A percentile compares a stretch with the other conserved stretches of the same genome.
phyloP scores from a whole-genome alignment of 2,329 filamentous ascomycete genomes.

The Fusarium sp. region DNA sequence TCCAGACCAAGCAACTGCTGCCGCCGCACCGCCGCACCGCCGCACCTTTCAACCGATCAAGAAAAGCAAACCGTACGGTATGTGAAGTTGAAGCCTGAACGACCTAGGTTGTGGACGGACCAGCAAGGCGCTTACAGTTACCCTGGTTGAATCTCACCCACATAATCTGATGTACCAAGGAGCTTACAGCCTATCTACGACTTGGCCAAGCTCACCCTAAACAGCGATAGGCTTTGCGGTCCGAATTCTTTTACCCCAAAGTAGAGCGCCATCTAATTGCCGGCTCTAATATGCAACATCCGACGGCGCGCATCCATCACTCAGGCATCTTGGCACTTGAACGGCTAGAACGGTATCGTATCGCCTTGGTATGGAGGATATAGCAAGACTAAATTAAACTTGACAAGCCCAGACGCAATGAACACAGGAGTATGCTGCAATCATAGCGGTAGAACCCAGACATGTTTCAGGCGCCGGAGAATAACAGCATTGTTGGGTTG shows the following conservation, averaged over 20 bases:
- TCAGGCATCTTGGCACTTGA: constrained; percentile 5
- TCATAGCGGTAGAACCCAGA: constrained; percentile 21
- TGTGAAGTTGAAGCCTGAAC: constrained; percentile 28
- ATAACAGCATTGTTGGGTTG: constrained; percentile 21
- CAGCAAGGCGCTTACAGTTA: not conserved
- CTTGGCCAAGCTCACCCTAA: not conserved
- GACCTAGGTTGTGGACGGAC: constrained; percentile 15
- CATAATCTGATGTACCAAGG: too few relatives aligned
- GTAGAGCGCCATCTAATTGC: constrained; percentile 3
- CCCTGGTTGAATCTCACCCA: not conserved
- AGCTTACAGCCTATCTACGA: not conserved
- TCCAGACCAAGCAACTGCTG: constrained; percentile 22
- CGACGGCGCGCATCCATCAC: not conserved
- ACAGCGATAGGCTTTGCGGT: constrained; percentile 4
- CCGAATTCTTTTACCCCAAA: not conserved
- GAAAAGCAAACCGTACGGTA: constrained; percentile 10
- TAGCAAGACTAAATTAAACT: not conserved
- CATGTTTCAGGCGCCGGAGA: constrained; percentile 33
- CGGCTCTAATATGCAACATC: constrained; percentile 1
- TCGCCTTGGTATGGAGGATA: not conserved
- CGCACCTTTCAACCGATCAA: constrained; percentile 16
- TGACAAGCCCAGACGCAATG: not conserved
- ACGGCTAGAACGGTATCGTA: too few relatives aligned
- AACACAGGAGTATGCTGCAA: not conserved
- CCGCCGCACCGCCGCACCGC: constrained; percentile 21